Percentiles rank a stretch among this genome's conserved stretches.
phyloP scores from a whole-genome alignment of 2,329 filamentous ascomycete genomes.

The Mariannaea sp. region DNA sequence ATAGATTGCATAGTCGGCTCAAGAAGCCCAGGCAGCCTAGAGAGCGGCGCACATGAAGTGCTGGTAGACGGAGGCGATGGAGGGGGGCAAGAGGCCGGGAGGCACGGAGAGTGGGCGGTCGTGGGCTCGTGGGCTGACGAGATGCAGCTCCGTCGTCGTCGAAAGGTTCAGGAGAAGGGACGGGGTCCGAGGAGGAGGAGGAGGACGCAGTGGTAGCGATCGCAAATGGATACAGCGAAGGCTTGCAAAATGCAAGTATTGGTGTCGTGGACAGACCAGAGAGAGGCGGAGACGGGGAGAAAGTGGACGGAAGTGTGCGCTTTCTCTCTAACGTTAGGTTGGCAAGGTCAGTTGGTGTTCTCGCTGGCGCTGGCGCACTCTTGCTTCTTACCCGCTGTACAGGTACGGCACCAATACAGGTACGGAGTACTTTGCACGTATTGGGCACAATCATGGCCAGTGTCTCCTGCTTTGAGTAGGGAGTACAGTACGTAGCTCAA shows the following conservation, averaged over 20 bases:
- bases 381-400: constrained; percentile 6
- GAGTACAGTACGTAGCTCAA: constrained; percentile 16
- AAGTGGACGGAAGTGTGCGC: constrained; percentile 22
- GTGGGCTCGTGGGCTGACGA: constrained; percentile 30
- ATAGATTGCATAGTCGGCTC: constrained; percentile 42
- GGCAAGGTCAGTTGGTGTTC: constrained; percentile 10
- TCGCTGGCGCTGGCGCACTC: constrained; percentile 10
- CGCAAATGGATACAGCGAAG: constrained; percentile 14
- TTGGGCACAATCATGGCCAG: constrained; percentile 13
- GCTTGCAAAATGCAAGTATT: constrained; percentile 4
- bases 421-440: neutral
- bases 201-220: constrained; percentile 13
- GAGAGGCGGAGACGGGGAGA: constrained; percentile 22
- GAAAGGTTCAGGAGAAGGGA: constrained; percentile 17
- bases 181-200: constrained; percentile 23
- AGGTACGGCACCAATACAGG: constrained; percentile 1
- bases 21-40: constrained; percentile 34
- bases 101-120: constrained; percentile 31
- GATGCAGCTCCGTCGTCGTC: constrained; percentile 22
- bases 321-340: constrained; percentile 9
- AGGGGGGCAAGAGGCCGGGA: constrained; percentile 35
- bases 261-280: constrained; percentile 16
- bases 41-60: constrained; percentile 36
- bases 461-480: constrained; percentile 12
- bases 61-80: constrained; percentile 34